A percentile compares a stretch with the other conserved stretches of the same genome.
Evolutionary conservation across 164 flowering plant genomes (phyloP).

Genomic region (Dillenia suffruticosa): DNA sequence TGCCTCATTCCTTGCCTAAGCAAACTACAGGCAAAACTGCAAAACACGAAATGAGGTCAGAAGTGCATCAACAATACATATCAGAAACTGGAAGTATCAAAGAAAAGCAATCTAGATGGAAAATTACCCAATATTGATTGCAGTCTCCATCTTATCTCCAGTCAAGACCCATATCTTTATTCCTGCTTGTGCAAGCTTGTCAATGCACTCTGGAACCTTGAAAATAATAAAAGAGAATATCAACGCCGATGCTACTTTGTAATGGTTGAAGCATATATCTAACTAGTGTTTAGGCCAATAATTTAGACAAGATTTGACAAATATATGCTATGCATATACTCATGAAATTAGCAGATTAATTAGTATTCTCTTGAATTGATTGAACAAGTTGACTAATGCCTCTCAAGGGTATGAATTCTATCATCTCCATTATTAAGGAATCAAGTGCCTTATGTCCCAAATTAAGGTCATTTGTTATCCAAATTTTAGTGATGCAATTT

Average conservation of each 20-base stretch:
- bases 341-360: too few relatives aligned
- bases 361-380: too few relatives aligned
- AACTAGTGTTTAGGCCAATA: too few relatives aligned
- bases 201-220: constrained; percentile 75
- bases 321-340: too few relatives aligned
- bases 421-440: too few relatives aligned
- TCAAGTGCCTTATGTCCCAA: too few relatives aligned
- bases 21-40: constrained; percentile 71
- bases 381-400: too few relatives aligned
- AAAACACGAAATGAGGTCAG: constrained; percentile 4
- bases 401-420: too few relatives aligned
- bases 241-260: background rate
- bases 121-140: constrained; percentile 62
- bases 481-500: background rate
- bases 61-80: background rate
- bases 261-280: too few relatives aligned
- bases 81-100: background rate
- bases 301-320: too few relatives aligned
- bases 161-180: constrained; percentile 76
- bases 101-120: background rate
- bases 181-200: constrained; percentile 70
- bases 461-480: too few relatives aligned
- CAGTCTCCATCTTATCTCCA: constrained; percentile 84
- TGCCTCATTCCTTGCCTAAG: constrained; percentile 74
- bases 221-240: background rate